Evolutionary conservation across 306 rosid genomes (phyloP), one percentile per base, ranked within the genome.

Genomic region (Fragaria vesca): DNA sequence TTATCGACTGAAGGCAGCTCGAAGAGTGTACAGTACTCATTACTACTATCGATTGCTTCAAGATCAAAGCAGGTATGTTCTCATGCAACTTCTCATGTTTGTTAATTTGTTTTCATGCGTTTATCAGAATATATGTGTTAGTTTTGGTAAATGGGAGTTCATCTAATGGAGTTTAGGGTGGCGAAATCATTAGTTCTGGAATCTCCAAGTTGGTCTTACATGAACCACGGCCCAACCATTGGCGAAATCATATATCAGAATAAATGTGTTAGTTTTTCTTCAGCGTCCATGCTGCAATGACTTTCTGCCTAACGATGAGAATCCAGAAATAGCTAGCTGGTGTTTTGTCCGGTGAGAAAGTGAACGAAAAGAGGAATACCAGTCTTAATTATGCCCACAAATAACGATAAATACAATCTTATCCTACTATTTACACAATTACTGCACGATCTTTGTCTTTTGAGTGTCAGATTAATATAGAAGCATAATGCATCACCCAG

Each of bases 341-440:
- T 32, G 18, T 63, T 63, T 45, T 77, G 83, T 82, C 81, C 82
- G 62, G 76, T 73, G 67, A 73, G 83, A 82, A 77, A 85, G 74
- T 69, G 71, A 61, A 8, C 30, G 65, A 21, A 32, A 67, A 40
- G 21, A 66, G 10, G 15, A n/a, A 73, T 50, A 70, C 24, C 66
- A 32, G 21, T 63, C 43, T 57, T 57, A 26, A 61, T n/a, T 10
- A 21, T 24, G 15, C 32, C 63, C 63, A 58, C 3, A 57, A 57
- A 8, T 57, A 57, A 57, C 30, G 2, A 57, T 21, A 9, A 57
- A 17, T 6, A 5, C 5, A 4, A 54, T 54, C 24, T 2, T 50
- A 7, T 54, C 60, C 24, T 58, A 58, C 0, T 58, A 20, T 12
- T 26, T 12, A 12, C 16, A 24, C 34, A 5, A 12, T 60, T 60